These are phyloP conservation scores for Fusarium scirpi DNA, from an alignment of 2,329 filamentous ascomycete genomes.

Conservation along the genomic window DNA sequence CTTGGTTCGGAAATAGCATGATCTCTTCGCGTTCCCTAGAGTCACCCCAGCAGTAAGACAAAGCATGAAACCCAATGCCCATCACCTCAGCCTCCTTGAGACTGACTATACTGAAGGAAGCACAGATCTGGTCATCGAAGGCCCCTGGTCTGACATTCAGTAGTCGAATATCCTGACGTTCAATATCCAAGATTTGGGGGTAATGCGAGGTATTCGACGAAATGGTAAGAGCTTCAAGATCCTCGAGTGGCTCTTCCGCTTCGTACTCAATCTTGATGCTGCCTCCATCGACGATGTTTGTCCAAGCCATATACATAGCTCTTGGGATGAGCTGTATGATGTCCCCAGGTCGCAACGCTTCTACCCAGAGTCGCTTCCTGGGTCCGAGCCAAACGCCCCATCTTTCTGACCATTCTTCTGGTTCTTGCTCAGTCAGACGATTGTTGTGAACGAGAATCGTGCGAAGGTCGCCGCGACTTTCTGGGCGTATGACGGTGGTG, in stretches of 20 bases:
- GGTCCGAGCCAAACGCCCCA: constrained; percentile 23
- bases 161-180: constrained; percentile 19
- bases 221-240: not conserved
- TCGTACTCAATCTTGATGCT: constrained; percentile 35
- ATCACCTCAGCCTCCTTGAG: not conserved
- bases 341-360: constrained; percentile 24
- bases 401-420: not conserved
- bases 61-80: not conserved
- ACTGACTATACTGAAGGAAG: constrained; percentile 7
- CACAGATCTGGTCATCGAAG: constrained; percentile 19
- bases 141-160: constrained; percentile 19
- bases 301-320: constrained; percentile 36
- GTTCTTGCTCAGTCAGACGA: constrained; percentile 12
- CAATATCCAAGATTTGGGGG: not conserved
- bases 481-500: constrained; percentile 22
- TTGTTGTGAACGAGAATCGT: constrained; percentile 25
- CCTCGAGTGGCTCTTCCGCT: not conserved
- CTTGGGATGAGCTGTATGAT: constrained; percentile 31
- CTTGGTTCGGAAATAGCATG: not conserved
- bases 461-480: constrained; percentile 30
- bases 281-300: constrained; percentile 30
- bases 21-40: constrained; percentile 13
- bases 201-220: constrained; percentile 16
- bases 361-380: constrained; percentile 16
- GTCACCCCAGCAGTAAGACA: constrained; percentile 39